A percentile compares a stretch with the other conserved stretches of the same genome.
phyloP scores from a whole-genome alignment of 2,329 filamentous ascomycete genomes.

The Sclerotinia borealis region DNA sequence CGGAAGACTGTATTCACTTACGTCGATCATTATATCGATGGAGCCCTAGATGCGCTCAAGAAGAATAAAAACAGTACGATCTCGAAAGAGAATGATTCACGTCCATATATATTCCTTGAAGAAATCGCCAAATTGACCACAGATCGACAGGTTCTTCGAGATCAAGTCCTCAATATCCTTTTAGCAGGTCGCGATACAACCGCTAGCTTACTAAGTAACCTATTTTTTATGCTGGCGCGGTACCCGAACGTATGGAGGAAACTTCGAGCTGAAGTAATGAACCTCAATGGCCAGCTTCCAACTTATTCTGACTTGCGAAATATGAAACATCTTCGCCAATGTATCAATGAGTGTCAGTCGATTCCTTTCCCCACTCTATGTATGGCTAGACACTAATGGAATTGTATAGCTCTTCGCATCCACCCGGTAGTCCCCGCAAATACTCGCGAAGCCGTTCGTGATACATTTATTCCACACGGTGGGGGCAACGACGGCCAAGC shows the following conservation, averaged over 20 bases:
- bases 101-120: slow-evolving; percentile 39
- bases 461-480: slow-evolving; percentile 28
- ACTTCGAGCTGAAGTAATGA: slow-evolving; percentile 27
- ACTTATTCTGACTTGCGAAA: slow-evolving; percentile 44
- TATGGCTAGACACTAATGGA: neutral
- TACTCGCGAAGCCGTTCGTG: slow-evolving; percentile 17
- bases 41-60: neutral
- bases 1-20: neutral
- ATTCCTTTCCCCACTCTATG: neutral
- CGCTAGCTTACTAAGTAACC: slow-evolving; percentile 34
- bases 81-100: neutral
- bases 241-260: slow-evolving; percentile 29
- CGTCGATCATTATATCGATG: slow-evolving; percentile 7
- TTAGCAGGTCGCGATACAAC: slow-evolving; percentile 40
- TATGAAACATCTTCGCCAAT: slow-evolving; percentile 49
- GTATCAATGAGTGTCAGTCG: slow-evolving; percentile 48
- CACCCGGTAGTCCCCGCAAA: slow-evolving; percentile 35
- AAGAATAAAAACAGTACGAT: neutral
- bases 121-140: slow-evolving; percentile 41
- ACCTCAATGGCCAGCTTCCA: slow-evolving; percentile 34
- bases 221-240: slow-evolving; percentile 27
- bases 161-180: slow-evolving; percentile 32
- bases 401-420: slow-evolving; percentile 26
- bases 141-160: slow-evolving; percentile 35
- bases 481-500: slow-evolving; percentile 28